Evolutionary conservation across 805 yeast species (phyloP), one percentile per base, ranked within the genome.

Genomic region (Myxozyma vanderwaltii): DNA sequence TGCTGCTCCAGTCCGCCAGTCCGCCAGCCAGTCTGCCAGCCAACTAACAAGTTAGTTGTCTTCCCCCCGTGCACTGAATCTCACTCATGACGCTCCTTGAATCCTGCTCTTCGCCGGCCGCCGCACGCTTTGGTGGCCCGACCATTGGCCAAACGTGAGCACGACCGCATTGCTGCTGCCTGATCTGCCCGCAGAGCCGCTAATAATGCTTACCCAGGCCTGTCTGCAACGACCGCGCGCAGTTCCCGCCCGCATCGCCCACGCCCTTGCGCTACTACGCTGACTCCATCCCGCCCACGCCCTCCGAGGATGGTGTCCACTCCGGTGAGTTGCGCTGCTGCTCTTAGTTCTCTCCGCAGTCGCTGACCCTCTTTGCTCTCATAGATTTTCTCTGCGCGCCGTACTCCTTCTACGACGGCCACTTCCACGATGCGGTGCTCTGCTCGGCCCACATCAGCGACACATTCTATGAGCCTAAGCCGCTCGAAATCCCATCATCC

Each of bases 281-380:
- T n/a, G n/a, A 41, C 19, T 51, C 60, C 5, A 15, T 61, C 21
- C 56, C 60, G 17, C 7, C 51, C 15, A 51, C 60, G 29, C 56
- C 60, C 45, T 21, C 43, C 15, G 49, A 54, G 33, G 55, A 56
- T 23, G n/a, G 19, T 27, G 26, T 13, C 7, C 17, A 35, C 41
- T 12, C 52, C n/a, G 59, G 57, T 51, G 17, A 12, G 45, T 31
- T 15, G 29, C 8, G n/a, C n/a, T 29, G 10, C 8, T 21, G 10
- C 24, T 21, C 10, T 41, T 7, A 23, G 26, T 6, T 38, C 10
- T 27, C 29, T 33, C 19, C 15, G 13, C 29, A 35, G 19, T 10
- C 15, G n/a, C n/a, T n/a, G n/a, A n/a, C n/a, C n/a, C n/a, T n/a
- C n/a, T n/a, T n/a, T n/a, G n/a, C 12, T 3, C 21, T 17, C 13